These are phyloP conservation scores for Rutstroemia sp. DNA, from an alignment of 2,329 filamentous ascomycete species.

Conservation along the genomic window DNA sequence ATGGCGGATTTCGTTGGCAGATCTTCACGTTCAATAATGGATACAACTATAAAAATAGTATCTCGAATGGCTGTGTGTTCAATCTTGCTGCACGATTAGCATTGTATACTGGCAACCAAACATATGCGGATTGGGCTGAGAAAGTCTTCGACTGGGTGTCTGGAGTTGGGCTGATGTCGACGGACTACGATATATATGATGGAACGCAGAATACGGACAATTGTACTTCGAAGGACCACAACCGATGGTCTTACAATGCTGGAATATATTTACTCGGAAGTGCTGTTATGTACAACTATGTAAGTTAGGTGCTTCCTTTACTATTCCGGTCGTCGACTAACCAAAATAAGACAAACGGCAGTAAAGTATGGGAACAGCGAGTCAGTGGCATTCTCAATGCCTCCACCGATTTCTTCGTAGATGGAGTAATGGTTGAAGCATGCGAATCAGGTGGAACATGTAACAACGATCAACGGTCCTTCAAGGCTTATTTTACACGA, in stretches of 20 bases:
- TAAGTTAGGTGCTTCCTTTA: slow-evolving; percentile 18
- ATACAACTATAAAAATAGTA: slow-evolving; percentile 68
- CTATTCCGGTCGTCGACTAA: neutral
- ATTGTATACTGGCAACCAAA: slow-evolving; percentile 67
- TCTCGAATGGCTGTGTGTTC: slow-evolving; percentile 54
- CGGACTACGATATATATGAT: slow-evolving; percentile 47
- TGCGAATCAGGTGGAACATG: slow-evolving; percentile 56
- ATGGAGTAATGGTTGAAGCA: slow-evolving; percentile 43
- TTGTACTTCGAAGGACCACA: slow-evolving; percentile 48
- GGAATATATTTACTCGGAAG: slow-evolving; percentile 56
- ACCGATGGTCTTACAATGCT: slow-evolving; percentile 62
- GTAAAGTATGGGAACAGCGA: slow-evolving; percentile 30
- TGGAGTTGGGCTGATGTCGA: slow-evolving; percentile 48
- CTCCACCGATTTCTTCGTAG: slow-evolving; percentile 28
- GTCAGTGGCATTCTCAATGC: slow-evolving; percentile 28
- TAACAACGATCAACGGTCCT: slow-evolving; percentile 53
- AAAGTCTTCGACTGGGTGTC: slow-evolving; percentile 63
- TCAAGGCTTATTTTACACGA: slow-evolving; percentile 57
- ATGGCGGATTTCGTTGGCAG: slow-evolving; percentile 74
- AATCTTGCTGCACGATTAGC: slow-evolving; percentile 59
- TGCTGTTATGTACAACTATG: slow-evolving; percentile 39
- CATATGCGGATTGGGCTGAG: slow-evolving; percentile 69
- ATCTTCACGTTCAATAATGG: slow-evolving; percentile 74
- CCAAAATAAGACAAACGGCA: slow-evolving; percentile 33
- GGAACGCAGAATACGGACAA: slow-evolving; percentile 45